Evolutionary conservation across 768 basidiomycete species (phyloP), one percentile per base, ranked within the genome.

Genomic region (Agaricus bisporus): DNA sequence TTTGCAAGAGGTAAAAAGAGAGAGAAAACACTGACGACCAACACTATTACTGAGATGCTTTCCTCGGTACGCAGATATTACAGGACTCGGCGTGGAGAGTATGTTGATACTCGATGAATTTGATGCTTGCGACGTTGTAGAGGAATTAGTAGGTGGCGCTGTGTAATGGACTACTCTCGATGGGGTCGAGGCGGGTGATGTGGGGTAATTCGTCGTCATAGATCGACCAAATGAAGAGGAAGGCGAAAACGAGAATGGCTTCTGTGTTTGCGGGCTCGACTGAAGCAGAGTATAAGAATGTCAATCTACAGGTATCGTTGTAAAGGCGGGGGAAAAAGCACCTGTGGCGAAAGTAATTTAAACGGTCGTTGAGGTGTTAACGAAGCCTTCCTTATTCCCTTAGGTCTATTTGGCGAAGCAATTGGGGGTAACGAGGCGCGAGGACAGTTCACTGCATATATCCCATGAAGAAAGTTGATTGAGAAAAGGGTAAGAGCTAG

Each of bases 371-470:
- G 65, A 0, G 72, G 70, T 5, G 71, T 70, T 6, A 63, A 60
- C 11, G 66, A 42, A 14, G 61, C 48, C 55, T 43, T 50, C 28
- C 43, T 63, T 62, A 8, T 60, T 44, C 0, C 58, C 55, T 51
- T 67, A 70, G 44, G 68, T 37, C 65, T 68, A 8, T 62, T 60
- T 17, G 72, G 70, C 12, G 74, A 70, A 1, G 65, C 52, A 3
- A 66, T 50, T 12, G 69, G 64, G 3, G 73, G 66, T 2, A 67
- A 61, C 2, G 70, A 66, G 20, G 66, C 56, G 17, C 72, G 70
- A n/a, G 77, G 77, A 49, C 73, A 78, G 29, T 69, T 72, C 18
- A 78, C 59, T 0, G 75, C 75, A 54, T 72, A 73, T 2, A 64
- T 46, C 1, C 66, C 69, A 58, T 77, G 70, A 29, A 75, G 37